Conservation (phyloP, 2,329 filamentous ascomycete genomes). For the Calonectria pseudoreteaudii region DNA sequence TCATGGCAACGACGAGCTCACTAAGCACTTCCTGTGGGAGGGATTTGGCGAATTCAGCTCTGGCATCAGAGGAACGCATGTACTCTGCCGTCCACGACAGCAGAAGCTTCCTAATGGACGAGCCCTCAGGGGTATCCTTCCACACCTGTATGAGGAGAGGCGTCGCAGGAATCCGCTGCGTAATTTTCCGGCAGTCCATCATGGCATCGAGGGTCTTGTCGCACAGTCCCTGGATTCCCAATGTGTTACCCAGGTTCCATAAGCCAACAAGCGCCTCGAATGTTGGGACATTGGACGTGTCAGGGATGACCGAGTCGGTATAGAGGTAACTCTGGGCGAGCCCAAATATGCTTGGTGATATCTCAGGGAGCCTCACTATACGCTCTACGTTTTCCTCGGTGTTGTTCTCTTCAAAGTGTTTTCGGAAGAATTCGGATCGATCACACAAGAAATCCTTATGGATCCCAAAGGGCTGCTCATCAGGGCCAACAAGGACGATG, state of each 20-base stretch:
- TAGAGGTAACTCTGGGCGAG: conserved; percentile 67
- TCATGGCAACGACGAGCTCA: conserved; percentile 73
- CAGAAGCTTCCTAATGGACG: conserved; percentile 68
- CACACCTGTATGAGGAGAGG: conserved; percentile 71
- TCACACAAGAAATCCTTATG: conserved; percentile 70
- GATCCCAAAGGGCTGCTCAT: conserved; percentile 66
- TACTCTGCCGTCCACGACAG: conserved; percentile 74
- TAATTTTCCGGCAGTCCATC: conserved; percentile 65
- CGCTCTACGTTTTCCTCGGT: conserved; percentile 58
- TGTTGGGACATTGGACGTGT: conserved; percentile 56
- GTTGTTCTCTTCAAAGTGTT: conserved; percentile 54
- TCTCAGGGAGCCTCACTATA: conserved; percentile 62
- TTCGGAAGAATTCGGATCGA: conserved; percentile 61
- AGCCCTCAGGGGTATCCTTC: conserved; percentile 71
- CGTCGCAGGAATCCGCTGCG: conserved; percentile 67
- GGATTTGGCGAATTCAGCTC: conserved; percentile 69
- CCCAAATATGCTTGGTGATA: conserved; percentile 64
- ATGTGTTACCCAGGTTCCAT: conserved; percentile 67
- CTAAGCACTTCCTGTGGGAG: conserved; percentile 72
- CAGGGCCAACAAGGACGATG: conserved; percentile 64
- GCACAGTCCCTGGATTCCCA: conserved; percentile 67
- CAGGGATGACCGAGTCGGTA: conserved; percentile 60
- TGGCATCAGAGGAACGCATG: conserved; percentile 67
- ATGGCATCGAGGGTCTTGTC: conserved; percentile 68
- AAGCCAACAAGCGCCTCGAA: conserved; percentile 67